Percentiles rank a stretch among this genome's conserved stretches.
phyloP scores from a whole-genome alignment of 2,329 filamentous ascomycete genomes.

The Cladophialophora psammophila region DNA sequence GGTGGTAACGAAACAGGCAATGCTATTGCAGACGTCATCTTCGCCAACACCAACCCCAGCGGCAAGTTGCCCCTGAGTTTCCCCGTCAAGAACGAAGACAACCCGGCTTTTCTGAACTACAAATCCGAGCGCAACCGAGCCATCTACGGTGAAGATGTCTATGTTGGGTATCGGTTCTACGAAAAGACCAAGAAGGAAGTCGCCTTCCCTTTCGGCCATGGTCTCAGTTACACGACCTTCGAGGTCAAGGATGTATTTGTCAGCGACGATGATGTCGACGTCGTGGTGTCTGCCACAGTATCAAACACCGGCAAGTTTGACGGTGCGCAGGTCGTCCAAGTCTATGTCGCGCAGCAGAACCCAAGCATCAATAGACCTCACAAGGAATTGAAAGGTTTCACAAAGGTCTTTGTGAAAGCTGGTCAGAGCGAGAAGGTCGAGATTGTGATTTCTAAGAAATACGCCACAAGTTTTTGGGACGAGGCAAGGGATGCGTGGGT shows the following conservation, averaged over 20 bases:
- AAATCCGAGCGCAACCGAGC: slow-evolving; percentile 72
- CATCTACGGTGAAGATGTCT: slow-evolving; percentile 81
- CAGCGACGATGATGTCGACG: slow-evolving; percentile 55
- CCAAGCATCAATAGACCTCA: slow-evolving; percentile 62
- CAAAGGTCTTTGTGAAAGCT: slow-evolving; percentile 68
- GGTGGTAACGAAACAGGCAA: slow-evolving; percentile 87
- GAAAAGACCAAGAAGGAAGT: slow-evolving; percentile 71
- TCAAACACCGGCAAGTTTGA: slow-evolving; percentile 62
- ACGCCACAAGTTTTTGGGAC: slow-evolving; percentile 74
- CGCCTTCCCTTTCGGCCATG: slow-evolving; percentile 80
- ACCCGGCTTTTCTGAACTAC: slow-evolving; percentile 79
- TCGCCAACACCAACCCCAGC: slow-evolving; percentile 75
- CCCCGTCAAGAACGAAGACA: slow-evolving; percentile 71
- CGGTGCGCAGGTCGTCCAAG: slow-evolving; percentile 64
- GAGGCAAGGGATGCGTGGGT: slow-evolving; percentile 72
- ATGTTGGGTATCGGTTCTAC: slow-evolving; percentile 82
- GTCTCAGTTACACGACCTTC: slow-evolving; percentile 79
- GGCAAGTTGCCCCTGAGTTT: slow-evolving; percentile 79
- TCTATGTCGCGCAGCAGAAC: slow-evolving; percentile 57
- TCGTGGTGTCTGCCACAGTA: slow-evolving; percentile 57
- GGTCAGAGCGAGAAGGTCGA: slow-evolving; percentile 66
- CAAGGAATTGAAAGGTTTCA: slow-evolving; percentile 71
- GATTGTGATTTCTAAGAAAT: slow-evolving; percentile 67
- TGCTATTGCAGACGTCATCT: slow-evolving; percentile 78
- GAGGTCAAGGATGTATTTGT: slow-evolving; percentile 57